Evolutionary conservation across 768 basidiomycete species (phyloP).

Genomic region (Calocybe indica): DNA sequence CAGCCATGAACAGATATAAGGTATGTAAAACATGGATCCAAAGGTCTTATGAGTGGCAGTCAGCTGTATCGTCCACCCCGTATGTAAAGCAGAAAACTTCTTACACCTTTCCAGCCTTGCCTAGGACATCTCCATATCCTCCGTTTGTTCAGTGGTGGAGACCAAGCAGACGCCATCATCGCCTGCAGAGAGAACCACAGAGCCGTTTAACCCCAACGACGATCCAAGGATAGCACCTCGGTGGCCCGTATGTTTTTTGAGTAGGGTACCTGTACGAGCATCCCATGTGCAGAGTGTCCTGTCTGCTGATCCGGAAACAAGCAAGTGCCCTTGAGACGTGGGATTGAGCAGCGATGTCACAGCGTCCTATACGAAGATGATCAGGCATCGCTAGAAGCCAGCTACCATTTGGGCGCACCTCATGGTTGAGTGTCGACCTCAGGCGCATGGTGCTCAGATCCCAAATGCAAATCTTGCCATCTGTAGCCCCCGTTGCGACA

Average conservation of each 20-base stretch:
- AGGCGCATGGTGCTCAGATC: slow-evolving; percentile 84
- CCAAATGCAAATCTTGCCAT: slow-evolving; percentile 94
- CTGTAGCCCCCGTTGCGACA: slow-evolving; percentile 84
- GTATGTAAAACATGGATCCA: too few relatives aligned
- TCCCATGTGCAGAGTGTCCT: slow-evolving; percentile 90
- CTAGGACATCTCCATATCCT: slow-evolving; percentile 15
- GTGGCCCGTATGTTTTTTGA: slow-evolving; percentile 83
- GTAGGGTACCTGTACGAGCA: slow-evolving; percentile 70
- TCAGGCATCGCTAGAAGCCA: background rate
- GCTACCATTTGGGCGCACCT: slow-evolving; percentile 35
- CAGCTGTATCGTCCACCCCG: background rate
- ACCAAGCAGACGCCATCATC: slow-evolving; percentile 89
- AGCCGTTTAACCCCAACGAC: slow-evolving; percentile 63
- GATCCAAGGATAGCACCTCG: slow-evolving; percentile 70
- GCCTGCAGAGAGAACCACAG: slow-evolving; percentile 78
- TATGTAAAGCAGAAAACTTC: background rate
- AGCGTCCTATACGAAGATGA: slow-evolving; percentile 56
- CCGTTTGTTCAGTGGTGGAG: slow-evolving; percentile 58
- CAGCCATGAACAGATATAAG: too few relatives aligned
- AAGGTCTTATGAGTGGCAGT: too few relatives aligned
- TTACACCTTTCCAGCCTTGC: background rate
- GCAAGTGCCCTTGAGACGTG: slow-evolving; percentile 64
- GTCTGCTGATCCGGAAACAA: slow-evolving; percentile 88
- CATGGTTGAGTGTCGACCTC: slow-evolving; percentile 76
- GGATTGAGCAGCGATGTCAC: slow-evolving; percentile 76